These are phyloP conservation scores for Aspergillus taichungensis DNA, from an alignment of 495 filamentous ascomycete genomes.

Conservation along the genomic window DNA sequence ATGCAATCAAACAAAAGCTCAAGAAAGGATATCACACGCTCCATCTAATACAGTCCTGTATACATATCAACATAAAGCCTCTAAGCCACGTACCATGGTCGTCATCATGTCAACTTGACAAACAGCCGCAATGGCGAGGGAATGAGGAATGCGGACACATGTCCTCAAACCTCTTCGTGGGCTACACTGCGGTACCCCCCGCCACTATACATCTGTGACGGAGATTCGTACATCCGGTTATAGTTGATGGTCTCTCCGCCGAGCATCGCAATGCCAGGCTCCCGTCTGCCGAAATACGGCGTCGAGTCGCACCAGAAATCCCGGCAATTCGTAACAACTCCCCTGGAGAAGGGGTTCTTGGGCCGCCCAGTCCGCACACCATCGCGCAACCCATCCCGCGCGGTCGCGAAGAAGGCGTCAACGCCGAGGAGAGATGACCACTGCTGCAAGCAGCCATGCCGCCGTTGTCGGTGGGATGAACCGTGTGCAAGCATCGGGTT, in stretches of 20 bases:
- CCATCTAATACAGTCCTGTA: constrained; percentile 1
- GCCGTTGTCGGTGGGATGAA: constrained; percentile 35
- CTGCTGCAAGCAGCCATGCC: constrained; percentile 58
- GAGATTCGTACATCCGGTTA: constrained; percentile 79
- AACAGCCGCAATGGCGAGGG: neutral
- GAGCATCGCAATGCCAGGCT: constrained; percentile 64
- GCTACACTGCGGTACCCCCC: constrained; percentile 34
- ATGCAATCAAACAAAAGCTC: constrained; percentile 2
- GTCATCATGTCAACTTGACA: constrained; percentile 7
- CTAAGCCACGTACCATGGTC: too few species aligned
- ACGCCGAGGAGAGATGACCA: constrained; percentile 82
- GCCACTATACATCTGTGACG: constrained; percentile 50
- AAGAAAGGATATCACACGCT: neutral
- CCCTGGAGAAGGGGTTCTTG: constrained; percentile 76
- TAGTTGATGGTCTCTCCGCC: constrained; percentile 79
- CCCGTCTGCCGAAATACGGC: constrained; percentile 67
- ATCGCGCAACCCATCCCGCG: constrained; percentile 53
- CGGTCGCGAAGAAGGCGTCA: constrained; percentile 83
- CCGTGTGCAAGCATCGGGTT: constrained; percentile 29
- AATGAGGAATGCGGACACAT: neutral
- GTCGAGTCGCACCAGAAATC: constrained; percentile 94
- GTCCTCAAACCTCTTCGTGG: constrained; percentile 26
- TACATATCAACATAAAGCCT: constrained; percentile 1
- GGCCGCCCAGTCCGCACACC: constrained; percentile 40
- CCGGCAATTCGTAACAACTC: constrained; percentile 75